Percentiles rank a stretch among this genome's conserved stretches.
phyloP scores from a whole-genome alignment of 1,139 yeast species.

The Suhomyces coccinellae region DNA sequence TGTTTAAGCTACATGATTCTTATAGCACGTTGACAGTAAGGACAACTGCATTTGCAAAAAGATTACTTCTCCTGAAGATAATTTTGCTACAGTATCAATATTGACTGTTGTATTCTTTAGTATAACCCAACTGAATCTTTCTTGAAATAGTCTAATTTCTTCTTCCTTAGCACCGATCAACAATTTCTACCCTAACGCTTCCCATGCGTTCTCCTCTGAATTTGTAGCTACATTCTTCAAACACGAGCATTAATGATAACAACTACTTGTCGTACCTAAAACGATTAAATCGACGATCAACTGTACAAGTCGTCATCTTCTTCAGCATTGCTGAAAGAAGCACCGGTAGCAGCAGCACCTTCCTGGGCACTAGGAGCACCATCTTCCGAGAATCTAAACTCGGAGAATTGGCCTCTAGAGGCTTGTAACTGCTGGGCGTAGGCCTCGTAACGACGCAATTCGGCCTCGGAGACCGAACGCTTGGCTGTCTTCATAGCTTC shows the following conservation, averaged over 20 bases:
- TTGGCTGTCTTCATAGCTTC: slow-evolving; percentile 99
- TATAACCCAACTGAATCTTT: no score
- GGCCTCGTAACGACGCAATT: slow-evolving; percentile 97
- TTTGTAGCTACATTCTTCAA: neutral
- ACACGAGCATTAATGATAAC: neutral
- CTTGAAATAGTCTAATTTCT: no score
- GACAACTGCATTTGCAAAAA: no score
- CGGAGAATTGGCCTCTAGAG: slow-evolving; percentile 87
- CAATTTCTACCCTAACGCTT: no score
- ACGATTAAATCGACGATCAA: slow-evolving; percentile 27
- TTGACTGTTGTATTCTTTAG: no score
- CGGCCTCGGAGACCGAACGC: slow-evolving; percentile 95
- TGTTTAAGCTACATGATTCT: no score
- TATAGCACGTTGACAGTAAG: no score
- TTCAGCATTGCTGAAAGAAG: slow-evolving; percentile 69
- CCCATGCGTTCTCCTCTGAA: neutral
- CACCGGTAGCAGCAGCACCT: slow-evolving; percentile 67
- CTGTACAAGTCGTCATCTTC: slow-evolving; percentile 95
- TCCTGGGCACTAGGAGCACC: slow-evolving; percentile 28
- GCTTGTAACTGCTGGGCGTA: slow-evolving; percentile 96
- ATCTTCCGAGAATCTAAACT: slow-evolving; percentile 67
- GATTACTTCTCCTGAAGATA: no score
- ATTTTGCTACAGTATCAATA: no score
- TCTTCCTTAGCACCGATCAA: no score
- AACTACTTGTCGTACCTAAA: neutral